Percentiles rank a stretch among this genome's conserved stretches.
Evolutionary conservation across 164 flowering plant species (phyloP).

Genomic region (Cinnamomum micranthum): DNA sequence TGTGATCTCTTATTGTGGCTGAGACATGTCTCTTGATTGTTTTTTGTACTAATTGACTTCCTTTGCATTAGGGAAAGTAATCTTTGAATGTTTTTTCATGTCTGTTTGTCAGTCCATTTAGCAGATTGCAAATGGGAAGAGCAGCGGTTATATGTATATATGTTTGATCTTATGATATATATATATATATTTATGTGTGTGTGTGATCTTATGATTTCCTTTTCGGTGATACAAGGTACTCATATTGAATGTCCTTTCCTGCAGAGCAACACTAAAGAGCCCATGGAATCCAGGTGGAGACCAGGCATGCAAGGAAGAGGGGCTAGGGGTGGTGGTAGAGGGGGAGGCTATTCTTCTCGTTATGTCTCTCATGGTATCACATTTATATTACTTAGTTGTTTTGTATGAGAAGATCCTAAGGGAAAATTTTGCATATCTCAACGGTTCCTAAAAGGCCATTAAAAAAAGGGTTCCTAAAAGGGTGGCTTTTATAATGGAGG

Average conservation of each 20-base stretch:
- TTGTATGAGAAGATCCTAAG: neutral
- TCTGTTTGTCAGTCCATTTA: neutral
- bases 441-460: neutral
- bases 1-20: neutral
- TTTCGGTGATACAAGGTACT: neutral
- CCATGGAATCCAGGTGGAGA: conserved; percentile 64
- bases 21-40: neutral
- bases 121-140: neutral
- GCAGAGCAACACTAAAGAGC: conserved; percentile 63
- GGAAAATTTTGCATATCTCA: neutral
- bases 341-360: conserved; percentile 49
- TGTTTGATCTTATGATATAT: neutral
- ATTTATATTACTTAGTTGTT: neutral
- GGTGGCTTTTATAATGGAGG: neutral
- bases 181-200: neutral
- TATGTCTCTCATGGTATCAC: conserved; percentile 46
- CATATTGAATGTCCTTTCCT: conserved; percentile 4
- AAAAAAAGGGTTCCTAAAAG: no score
- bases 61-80: neutral
- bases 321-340: conserved; percentile 55
- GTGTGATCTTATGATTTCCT: neutral
- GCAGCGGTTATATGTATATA: neutral
- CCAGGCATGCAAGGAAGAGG: conserved; percentile 58
- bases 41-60: neutral
- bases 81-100: neutral